Base-by-base conservation (phyloP, 2,329 filamentous ascomycete genomes). In the Lizonia empirigonia region DNA sequence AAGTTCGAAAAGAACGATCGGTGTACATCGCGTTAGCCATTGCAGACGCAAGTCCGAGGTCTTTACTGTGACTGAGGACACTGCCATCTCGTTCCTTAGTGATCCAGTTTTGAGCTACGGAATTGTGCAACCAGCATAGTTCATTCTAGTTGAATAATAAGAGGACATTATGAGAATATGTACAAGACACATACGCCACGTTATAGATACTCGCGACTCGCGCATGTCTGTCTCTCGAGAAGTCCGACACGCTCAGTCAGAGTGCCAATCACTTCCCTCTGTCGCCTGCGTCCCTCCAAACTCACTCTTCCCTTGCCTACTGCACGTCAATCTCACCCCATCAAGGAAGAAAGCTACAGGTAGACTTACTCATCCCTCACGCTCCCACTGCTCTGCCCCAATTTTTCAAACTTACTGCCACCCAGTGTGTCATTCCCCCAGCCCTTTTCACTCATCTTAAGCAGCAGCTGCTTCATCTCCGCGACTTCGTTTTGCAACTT, bases 401-500 rank as follows among this genome's bases (percentile, higher is more conserved):
- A 5, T 19, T 65, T 60, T 6, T 62, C 60, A 7, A 70, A 45
- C 10, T 53, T 58, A 26, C 68, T 72, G 22, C 60, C 62, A 10
- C 61, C 64, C 26, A 73, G 38, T 7, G 68, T 71, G 23, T 69
- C 69, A 7, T 37, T 62, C 4, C 69, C 68, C 70, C 69, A 72
- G 1, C 41, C 52, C 36, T 55, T 61, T 39, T 64, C 62, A 27
- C 51, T 61, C 39, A 72, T 12, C 42, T 62, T 68, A 13, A 62
- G 32, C 27, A 75, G 15, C 59, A 78, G 47, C 19, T 71, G 68
- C 65, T 76, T 80, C 50, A 80, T 52, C 67, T 78, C 77, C 26
- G 64, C 62, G 13, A 81, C 69, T 55, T 80, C 76, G 34, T 70
- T 63, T 58, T 70, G 72, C 63, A 80, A 51, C 58, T 75, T 72